These are phyloP conservation scores for Aspergillus diversus DNA, from an alignment of 495 filamentous ascomycete genomes.

Conservation along the genomic window DNA sequence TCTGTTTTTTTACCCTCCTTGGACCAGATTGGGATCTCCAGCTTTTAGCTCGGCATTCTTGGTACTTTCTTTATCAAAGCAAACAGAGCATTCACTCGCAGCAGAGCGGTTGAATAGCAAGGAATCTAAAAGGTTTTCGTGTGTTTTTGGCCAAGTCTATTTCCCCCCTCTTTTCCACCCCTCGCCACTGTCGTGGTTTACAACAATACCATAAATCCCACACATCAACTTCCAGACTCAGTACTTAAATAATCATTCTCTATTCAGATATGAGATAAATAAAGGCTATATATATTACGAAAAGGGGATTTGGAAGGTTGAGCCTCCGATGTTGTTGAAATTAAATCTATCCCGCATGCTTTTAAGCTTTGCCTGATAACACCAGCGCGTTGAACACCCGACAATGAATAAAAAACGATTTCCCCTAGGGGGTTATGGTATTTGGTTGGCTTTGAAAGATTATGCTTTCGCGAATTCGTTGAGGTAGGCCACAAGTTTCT, in stretches of 20 bases:
- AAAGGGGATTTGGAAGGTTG: slow-evolving; percentile 14
- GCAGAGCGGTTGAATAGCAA: too few species aligned
- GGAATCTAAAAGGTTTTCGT: not conserved
- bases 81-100: too few species aligned
- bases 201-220: too few species aligned
- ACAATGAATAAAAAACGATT: not conserved
- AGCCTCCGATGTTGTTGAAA: slow-evolving; percentile 17
- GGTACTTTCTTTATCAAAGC: too few species aligned
- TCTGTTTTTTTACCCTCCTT: too few species aligned
- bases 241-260: not conserved
- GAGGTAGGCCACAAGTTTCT: slow-evolving; percentile 63
- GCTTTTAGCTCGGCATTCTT: too few species aligned
- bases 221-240: not conserved
- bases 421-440: not conserved
- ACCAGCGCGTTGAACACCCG: slow-evolving; percentile 17
- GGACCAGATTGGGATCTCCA: too few species aligned
- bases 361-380: not conserved
- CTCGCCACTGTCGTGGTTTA: too few species aligned
- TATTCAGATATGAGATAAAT: not conserved
- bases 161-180: too few species aligned
- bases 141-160: too few species aligned
- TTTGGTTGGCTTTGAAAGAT: slow-evolving; percentile 32
- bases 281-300: not conserved
- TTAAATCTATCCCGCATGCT: slow-evolving; percentile 4
- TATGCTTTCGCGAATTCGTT: slow-evolving; percentile 47